Evolutionary conservation across 2,329 filamentous ascomycete genomes (phyloP).

Genomic region (Alternaria sp.): DNA sequence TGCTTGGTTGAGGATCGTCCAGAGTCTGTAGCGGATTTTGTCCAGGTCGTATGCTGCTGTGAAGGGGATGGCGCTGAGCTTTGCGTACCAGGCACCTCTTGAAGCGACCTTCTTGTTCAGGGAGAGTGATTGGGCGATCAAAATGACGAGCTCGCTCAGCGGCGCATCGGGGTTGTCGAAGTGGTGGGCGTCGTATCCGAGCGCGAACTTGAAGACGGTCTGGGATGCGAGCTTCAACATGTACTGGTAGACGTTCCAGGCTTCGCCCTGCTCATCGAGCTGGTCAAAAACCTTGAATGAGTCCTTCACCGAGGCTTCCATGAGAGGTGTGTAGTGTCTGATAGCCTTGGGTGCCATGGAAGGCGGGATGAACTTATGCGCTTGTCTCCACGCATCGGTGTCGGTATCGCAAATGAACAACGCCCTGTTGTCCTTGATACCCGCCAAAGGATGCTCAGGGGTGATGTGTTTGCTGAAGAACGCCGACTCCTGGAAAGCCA

Average conservation of each 20-base stretch:
- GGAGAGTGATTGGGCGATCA: conserved; percentile 15
- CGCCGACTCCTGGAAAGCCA: conserved; percentile 15
- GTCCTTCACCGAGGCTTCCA: conserved; percentile 15
- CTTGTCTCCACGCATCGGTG: conserved; percentile 10
- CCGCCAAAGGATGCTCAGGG: conserved; percentile 9
- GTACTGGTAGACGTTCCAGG: conserved; percentile 23
- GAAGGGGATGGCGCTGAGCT: conserved; percentile 10
- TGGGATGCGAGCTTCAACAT: conserved; percentile 22
- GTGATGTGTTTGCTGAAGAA: conserved; percentile 21
- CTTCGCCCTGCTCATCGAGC: conserved; percentile 18
- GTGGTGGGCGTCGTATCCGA: conserved; percentile 16
- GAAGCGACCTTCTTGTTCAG: conserved; percentile 20
- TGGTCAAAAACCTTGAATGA: conserved; percentile 23
- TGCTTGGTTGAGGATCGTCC: conserved; percentile 8
- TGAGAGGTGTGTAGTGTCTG: conserved; percentile 18
- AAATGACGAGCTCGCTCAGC: conserved; percentile 11
- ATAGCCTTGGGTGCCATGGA: conserved; percentile 17
- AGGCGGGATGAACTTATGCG: conserved; percentile 22
- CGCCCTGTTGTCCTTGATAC: conserved; percentile 17
- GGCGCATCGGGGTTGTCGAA: conserved; percentile 12
- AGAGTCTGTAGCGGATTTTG: conserved; percentile 6
- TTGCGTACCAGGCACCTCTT: conserved; percentile 17
- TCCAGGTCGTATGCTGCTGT: conserved; percentile 11
- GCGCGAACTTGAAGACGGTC: conserved; percentile 14
- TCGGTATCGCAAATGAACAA: conserved; percentile 18